Evolutionary conservation across 495 filamentous ascomycete genomes (phyloP).

Genomic region (Hypoxylon lenormandii): DNA sequence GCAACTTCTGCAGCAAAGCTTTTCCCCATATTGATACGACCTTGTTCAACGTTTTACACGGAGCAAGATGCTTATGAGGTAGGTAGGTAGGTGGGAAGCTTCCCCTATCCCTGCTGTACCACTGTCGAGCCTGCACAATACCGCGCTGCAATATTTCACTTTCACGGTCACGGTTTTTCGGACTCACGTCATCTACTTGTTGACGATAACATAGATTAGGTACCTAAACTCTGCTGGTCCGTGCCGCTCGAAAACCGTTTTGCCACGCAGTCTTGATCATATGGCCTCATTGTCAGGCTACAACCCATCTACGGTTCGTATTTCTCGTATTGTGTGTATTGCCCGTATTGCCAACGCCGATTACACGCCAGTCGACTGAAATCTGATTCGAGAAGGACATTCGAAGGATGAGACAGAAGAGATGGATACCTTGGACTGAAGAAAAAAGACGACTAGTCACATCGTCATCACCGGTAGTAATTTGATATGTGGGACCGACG

Average conservation of each 20-base stretch:
- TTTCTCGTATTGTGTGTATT: no score
- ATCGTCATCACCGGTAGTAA: conserved; percentile 7
- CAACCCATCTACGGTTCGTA: neutral
- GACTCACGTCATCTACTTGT: neutral
- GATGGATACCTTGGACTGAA: neutral
- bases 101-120: no score
- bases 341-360: neutral
- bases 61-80: no score
- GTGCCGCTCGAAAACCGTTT: conserved; percentile 2
- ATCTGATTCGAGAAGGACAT: neutral
- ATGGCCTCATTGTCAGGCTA: conserved; percentile 12
- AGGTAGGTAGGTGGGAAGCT: no score
- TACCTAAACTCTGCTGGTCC: no score
- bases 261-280: conserved; percentile 20
- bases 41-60: no score
- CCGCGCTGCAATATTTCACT: no score
- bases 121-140: no score
- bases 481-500: neutral
- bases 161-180: neutral
- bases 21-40: no score
- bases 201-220: no score
- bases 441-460: neutral
- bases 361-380: neutral
- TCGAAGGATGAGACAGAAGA: neutral
- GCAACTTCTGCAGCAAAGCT: no score